Percentiles rank a stretch among this genome's conserved stretches.
phyloP scores from a whole-genome alignment of 352 stramenopile species.

The Nothophytophthora sp. region DNA sequence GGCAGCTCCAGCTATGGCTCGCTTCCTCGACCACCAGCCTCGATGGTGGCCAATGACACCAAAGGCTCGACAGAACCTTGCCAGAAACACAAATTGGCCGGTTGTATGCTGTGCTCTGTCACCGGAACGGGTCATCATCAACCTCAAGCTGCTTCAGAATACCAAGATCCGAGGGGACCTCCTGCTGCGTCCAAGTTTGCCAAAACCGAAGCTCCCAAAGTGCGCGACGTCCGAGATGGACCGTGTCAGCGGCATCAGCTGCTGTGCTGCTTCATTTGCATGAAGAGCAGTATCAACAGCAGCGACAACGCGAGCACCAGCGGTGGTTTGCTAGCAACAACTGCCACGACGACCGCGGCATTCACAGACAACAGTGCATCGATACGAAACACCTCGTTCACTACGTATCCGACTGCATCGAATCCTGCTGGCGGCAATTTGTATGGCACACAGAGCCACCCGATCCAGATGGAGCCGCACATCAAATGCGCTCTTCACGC shows the following conservation, averaged over 20 bases:
- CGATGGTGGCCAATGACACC: neutral
- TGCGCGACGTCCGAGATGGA: conserved; percentile 11
- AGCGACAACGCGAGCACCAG: neutral
- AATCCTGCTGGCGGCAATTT: neutral
- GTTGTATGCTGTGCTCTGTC: conserved; percentile 63
- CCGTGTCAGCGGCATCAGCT: conserved; percentile 56
- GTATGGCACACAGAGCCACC: neutral
- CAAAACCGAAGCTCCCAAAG: neutral
- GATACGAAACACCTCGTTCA: neutral
- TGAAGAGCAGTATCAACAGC: conserved; percentile 18
- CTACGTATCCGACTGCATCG: neutral
- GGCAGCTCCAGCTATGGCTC: conserved; percentile 9
- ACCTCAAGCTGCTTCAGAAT: neutral
- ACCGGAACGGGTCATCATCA: conserved; percentile 13
- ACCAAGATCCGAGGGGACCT: neutral
- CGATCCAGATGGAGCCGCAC: neutral
- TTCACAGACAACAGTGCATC: neutral
- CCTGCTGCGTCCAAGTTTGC: neutral
- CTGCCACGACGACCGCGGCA: neutral
- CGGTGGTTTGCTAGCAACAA: neutral
- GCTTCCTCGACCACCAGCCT: neutral
- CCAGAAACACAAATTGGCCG: conserved; percentile 57
- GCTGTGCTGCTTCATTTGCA: conserved; percentile 67
- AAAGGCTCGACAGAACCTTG: conserved; percentile 16
- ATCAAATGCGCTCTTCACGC: conserved; percentile 54